Conservation (phyloP, 441 rosid species). For the Pelargonium cotyledonis region DNA sequence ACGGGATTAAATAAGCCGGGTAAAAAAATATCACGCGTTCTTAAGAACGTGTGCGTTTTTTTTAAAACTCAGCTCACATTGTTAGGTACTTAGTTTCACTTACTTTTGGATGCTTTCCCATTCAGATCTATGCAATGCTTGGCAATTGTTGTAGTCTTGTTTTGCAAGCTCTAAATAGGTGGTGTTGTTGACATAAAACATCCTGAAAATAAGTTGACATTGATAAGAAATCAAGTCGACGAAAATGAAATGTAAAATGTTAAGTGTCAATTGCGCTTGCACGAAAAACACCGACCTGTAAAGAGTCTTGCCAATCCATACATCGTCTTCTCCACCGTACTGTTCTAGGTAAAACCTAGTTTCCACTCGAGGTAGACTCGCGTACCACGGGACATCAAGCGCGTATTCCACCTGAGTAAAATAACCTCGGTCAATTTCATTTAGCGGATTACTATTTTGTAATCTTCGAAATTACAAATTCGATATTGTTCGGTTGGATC, state of each 20-base stretch:
- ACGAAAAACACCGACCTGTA: slow-evolving; percentile 45
- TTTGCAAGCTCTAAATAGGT: slow-evolving; percentile 67
- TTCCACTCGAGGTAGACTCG: slow-evolving; percentile 79
- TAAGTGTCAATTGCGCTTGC: too few species aligned
- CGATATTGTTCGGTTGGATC: too few species aligned
- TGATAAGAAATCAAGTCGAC: too few species aligned
- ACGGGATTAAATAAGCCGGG: too few species aligned
- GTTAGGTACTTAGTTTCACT: slow-evolving; percentile 6
- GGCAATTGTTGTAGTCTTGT: slow-evolving; percentile 74
- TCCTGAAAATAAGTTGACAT: too few species aligned
- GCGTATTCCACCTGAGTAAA: slow-evolving; percentile 59
- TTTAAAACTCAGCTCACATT: too few species aligned
- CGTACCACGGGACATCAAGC: slow-evolving; percentile 72
- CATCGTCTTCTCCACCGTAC: slow-evolving; percentile 81
- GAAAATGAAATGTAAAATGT: too few species aligned
- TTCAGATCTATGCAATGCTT: slow-evolving; percentile 59
- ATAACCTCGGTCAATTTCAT: too few species aligned
- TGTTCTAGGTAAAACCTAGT: slow-evolving; percentile 80
- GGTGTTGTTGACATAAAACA: slow-evolving; percentile 61
- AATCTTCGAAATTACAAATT: too few species aligned
- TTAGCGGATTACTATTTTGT: too few species aligned
- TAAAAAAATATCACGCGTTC: too few species aligned
- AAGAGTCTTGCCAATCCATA: slow-evolving; percentile 96
- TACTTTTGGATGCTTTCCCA: slow-evolving; percentile 67
- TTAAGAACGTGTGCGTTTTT: too few species aligned